Evolutionary conservation across 345 rosid species (phyloP), one percentile per base, ranked within the genome.

Genomic region (Noccaea bulbosa): DNA sequence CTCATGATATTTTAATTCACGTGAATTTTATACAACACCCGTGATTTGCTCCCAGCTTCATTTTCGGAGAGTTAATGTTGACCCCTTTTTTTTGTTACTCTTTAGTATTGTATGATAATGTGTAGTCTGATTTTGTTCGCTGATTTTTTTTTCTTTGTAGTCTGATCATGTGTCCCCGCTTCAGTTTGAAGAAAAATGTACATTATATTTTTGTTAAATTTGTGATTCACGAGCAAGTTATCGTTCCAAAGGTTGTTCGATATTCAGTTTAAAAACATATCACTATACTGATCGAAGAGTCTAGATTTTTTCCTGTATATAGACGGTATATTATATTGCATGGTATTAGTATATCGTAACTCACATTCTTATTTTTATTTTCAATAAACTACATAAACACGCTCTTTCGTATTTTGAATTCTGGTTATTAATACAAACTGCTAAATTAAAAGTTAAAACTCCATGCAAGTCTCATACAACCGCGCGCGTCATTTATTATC

Each of bases 31-130:
- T 61, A 41, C 37, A 6, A 51, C 39, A 11, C 69, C 75, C 67
- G 60, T 70, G 74, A 62, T 52, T 20, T 32, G 44, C 51, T 71
- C 33, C 43, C n/a, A n/a, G 32, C 75, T 71, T 52, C 54, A 71
- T 71, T 71, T 32, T 7, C 68, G 61, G 75, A 10, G 30, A 41
- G 52, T 61, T 32, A 71, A 51, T 71, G 53, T 43, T 62, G 69
- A 62, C 69, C 49, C 20, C 11, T 22, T 27, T 27, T 27, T 27
- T 27, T 27, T 4, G 30, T n/a, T 37, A 47, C 12, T 4, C 38
- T 15, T 33, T 45, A 16, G 34, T 44, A 22, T 55, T 65, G n/a
- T 10, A 62, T 27, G 30, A 45, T 15, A 40, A 59, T 2, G 22
- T 6, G 3, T 8, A 37, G 43, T 55, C 17, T 39, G 43, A 39